Conservation (phyloP, 2,329 filamentous ascomycete genomes). For the Calonectria hawksworthii region DNA sequence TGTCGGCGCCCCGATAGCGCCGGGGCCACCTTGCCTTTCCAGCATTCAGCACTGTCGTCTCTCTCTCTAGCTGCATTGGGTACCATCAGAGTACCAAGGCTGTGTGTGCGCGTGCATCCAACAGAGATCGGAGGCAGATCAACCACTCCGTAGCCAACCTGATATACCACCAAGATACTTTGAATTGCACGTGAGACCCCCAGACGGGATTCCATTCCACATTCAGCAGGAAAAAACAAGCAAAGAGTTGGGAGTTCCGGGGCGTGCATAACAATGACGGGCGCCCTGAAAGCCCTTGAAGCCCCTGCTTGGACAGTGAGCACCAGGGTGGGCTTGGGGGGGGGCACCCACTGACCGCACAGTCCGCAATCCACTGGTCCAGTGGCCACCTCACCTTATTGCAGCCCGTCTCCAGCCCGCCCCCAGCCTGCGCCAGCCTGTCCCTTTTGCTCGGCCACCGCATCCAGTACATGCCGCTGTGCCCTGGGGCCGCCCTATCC, state of each 20-base stretch:
- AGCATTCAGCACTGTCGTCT: not conserved
- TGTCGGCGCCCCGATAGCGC: constrained; percentile 7
- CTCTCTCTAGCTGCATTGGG: constrained; percentile 2
- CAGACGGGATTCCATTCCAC: constrained; percentile 28
- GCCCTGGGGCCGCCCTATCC: constrained; percentile 18
- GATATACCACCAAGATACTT: constrained; percentile 26
- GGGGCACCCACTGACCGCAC: constrained; percentile 16
- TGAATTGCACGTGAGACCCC: constrained; percentile 28
- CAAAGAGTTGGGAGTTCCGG: constrained; percentile 26
- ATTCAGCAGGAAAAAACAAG: constrained; percentile 6
- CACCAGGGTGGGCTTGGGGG: not conserved
- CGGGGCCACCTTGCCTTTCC: constrained; percentile 14
- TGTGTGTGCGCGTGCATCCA: constrained; percentile 5
- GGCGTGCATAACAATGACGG: constrained; percentile 24
- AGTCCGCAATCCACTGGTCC: constrained; percentile 19
- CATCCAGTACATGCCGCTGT: constrained; percentile 1
- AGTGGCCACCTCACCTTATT: constrained; percentile 17
- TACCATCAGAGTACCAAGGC: constrained; percentile 15
- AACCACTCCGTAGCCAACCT: not conserved
- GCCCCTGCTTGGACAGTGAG: constrained; percentile 9
- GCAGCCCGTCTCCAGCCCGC: constrained; percentile 4
- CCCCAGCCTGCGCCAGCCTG: constrained; percentile 12
- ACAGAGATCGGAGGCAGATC: not conserved
- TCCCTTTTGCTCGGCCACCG: constrained; percentile 9
- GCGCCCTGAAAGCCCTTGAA: constrained; percentile 18